Evolutionary conservation across 1,284 basidiomycete genomes (phyloP), one percentile per base, ranked within the genome.

Genomic region (Tetrapyrgos nigripes): DNA sequence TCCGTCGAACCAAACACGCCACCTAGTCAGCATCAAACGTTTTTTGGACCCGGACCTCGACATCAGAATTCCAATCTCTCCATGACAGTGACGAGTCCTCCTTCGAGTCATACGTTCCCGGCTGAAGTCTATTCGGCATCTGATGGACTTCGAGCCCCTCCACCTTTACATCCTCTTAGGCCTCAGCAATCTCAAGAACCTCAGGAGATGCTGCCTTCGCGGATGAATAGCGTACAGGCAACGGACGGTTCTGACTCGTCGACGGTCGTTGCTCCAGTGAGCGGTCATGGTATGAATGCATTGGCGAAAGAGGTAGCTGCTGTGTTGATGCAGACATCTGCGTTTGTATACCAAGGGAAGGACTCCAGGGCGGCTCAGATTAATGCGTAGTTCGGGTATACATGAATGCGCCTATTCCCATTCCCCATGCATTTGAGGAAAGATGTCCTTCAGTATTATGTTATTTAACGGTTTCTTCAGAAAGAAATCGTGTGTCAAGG

Each of bases 261-360:
- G 8, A 33, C 31, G 31, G n/a, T n/a, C n/a, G n/a, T n/a, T n/a
- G n/a, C n/a, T n/a, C n/a, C n/a, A n/a, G 8, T 33, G 31, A 33
- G 31, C 14, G 8, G 8, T 8, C 8, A 14, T 8, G 14, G 31
- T 57, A 68, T 75, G 6, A 65, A 70, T n/a, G 57, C 67, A 5
- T 64, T 76, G 11, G 74, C 73, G 21, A 68, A 66, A 50, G 70
- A 75, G 59, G 73, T 75, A 6, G 72, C 70, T 9, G 65, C 60
- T 4, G 63, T 73, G 27, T 60, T 73, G 28, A 61, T 67, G 60
- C 63, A 65, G 54, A 33, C 8, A 33, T 14, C 31, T n/a, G n/a
- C n/a, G n/a, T n/a, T n/a, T n/a, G n/a, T n/a, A n/a, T n/a, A n/a
- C n/a, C n/a, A n/a, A n/a, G n/a, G n/a, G n/a, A n/a, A n/a, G n/a